Evolutionary conservation across 495 filamentous ascomycete genomes (phyloP).

Genomic region (Jackrogersella multiformis): DNA sequence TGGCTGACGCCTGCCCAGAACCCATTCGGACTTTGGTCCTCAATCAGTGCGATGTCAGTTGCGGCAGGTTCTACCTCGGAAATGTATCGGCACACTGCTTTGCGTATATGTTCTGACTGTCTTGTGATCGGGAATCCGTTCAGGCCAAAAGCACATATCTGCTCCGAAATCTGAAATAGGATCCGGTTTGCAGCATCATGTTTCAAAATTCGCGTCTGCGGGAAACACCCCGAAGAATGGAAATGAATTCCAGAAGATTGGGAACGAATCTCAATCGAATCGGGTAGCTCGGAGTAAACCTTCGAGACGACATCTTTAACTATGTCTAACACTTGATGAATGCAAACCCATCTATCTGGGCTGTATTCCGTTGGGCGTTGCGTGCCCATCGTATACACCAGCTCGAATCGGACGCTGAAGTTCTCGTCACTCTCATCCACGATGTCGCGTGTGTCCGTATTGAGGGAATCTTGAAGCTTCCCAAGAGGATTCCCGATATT

Average conservation of each 20-base stretch:
- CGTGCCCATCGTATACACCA: constrained; percentile 74
- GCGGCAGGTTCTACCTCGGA: constrained; percentile 40
- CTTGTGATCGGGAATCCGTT: constrained; percentile 53
- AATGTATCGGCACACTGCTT: constrained; percentile 58
- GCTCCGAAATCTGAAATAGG: constrained; percentile 41
- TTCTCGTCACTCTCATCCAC: constrained; percentile 75
- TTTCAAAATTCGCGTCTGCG: constrained; percentile 56
- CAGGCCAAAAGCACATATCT: constrained; percentile 53
- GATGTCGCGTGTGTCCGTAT: constrained; percentile 59
- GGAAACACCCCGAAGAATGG: constrained; percentile 49
- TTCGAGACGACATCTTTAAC: constrained; percentile 45
- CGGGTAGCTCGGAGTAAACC: constrained; percentile 40
- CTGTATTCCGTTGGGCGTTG: constrained; percentile 64
- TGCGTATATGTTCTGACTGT: constrained; percentile 48
- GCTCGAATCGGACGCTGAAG: constrained; percentile 66
- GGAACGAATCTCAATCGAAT: constrained; percentile 52
- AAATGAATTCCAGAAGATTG: constrained; percentile 40
- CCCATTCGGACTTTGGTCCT: constrained; percentile 34
- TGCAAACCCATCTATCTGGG: constrained; percentile 67
- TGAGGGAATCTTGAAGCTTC: constrained; percentile 54
- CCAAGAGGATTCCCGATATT: constrained; percentile 51
- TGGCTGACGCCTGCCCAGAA: constrained; percentile 51
- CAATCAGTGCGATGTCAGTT: constrained; percentile 49
- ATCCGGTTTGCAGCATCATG: constrained; percentile 46
- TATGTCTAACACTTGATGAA: constrained; percentile 64